Conservation (phyloP, 768 basidiomycete genomes). For the Mrakia blollopis region DNA sequence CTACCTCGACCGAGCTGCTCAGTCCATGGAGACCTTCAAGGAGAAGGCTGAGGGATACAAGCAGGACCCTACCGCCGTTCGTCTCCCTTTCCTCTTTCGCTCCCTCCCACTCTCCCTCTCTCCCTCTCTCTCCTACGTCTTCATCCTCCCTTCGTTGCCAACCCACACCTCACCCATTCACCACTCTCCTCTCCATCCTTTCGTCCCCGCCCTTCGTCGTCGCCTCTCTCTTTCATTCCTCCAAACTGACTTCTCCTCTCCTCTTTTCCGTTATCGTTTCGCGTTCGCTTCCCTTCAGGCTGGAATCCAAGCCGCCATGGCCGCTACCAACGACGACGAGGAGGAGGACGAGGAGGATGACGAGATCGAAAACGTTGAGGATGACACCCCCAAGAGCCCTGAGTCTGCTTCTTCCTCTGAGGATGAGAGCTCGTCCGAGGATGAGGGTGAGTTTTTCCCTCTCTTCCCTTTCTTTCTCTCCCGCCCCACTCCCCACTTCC, state of each 20-base stretch:
- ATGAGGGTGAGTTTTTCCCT: not conserved
- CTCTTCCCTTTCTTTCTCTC: not conserved
- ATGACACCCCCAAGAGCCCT: not conserved
- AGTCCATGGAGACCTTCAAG: not conserved
- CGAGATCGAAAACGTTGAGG: constrained; percentile 13
- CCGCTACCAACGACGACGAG: constrained; percentile 45
- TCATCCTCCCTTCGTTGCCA: not conserved
- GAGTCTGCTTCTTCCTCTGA: constrained; percentile 8
- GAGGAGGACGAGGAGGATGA: constrained; percentile 60
- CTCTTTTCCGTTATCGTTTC: not conserved
- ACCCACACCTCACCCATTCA: not conserved
- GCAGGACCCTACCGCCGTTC: not conserved
- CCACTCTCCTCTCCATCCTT: not conserved
- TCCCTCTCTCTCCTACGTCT: too few species aligned
- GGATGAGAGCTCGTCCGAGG: constrained; percentile 14
- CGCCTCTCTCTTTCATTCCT: not conserved
- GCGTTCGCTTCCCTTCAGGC: not conserved
- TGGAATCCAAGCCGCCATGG: not conserved
- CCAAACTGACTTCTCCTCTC: too few species aligned
- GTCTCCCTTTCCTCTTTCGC: not conserved
- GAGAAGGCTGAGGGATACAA: not conserved
- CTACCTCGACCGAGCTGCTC: not conserved
- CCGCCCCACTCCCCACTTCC: not conserved
- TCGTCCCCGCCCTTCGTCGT: not conserved
- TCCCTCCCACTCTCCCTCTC: too few species aligned